Conservation (phyloP, 2,329 filamentous ascomycete genomes). For the Grosmannia serpens region DNA sequence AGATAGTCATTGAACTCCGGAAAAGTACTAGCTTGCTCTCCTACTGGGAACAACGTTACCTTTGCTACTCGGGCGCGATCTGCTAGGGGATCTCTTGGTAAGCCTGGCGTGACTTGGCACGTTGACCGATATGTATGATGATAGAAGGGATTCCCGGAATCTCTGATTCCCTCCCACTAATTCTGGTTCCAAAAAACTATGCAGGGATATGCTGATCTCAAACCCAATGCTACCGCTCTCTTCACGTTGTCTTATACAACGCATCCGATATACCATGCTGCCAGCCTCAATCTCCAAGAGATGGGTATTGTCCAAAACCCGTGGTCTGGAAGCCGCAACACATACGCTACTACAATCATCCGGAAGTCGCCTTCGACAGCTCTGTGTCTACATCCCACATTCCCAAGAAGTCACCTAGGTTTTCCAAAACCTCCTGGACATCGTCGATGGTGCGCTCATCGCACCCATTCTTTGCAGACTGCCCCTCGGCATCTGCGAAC, state of each 20-base stretch:
- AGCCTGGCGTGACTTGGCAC: too few species aligned
- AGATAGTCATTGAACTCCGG: too few species aligned
- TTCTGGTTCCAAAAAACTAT: background rate
- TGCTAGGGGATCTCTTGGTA: too few species aligned
- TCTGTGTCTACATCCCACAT: constrained; percentile 25
- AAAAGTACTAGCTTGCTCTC: too few species aligned
- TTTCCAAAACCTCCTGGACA: constrained; percentile 32
- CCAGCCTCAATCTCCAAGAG: background rate
- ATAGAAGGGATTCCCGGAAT: too few species aligned
- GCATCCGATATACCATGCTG: background rate
- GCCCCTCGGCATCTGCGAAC: background rate
- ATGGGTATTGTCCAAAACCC: too few species aligned
- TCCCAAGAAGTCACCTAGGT: constrained; percentile 33
- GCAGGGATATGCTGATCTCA: background rate
- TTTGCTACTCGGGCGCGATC: too few species aligned
- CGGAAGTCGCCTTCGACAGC: constrained; percentile 17
- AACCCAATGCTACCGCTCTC: background rate
- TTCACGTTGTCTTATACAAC: background rate
- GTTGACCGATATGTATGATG: too few species aligned
- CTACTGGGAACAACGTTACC: too few species aligned
- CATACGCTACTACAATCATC: background rate
- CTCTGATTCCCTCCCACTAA: background rate
- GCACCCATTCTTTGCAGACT: background rate
- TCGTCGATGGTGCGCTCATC: constrained; percentile 22
- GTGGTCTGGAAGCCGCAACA: too few species aligned